These are phyloP conservation scores for Yueomyces sinensis DNA, from an alignment of 805 yeast species.

Conservation along the genomic window DNA sequence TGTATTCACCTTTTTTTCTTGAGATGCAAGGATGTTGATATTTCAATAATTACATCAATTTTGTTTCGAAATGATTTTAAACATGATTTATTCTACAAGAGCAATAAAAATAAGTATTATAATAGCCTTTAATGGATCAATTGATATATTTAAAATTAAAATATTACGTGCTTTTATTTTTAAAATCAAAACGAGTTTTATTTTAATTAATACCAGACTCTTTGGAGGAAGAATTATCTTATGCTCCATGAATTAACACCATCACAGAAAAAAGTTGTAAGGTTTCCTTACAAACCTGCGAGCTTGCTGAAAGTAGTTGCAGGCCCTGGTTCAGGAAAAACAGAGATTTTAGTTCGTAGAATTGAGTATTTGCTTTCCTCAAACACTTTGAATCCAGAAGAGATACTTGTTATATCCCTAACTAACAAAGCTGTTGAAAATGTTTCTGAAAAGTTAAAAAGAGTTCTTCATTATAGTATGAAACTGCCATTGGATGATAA, in stretches of 20 bases:
- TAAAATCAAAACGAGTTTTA: no score
- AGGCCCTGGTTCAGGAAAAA: constrained; percentile 70
- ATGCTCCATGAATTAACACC: constrained; percentile 23
- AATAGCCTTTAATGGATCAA: no score
- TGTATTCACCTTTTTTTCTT: no score
- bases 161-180: no score
- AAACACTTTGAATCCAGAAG: constrained; percentile 31
- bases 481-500: constrained; percentile 1
- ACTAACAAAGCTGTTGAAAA: constrained; percentile 56
- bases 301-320: constrained; percentile 41
- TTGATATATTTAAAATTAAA: no score
- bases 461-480: constrained; percentile 18
- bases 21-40: no score
- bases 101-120: no score
- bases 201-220: no score
- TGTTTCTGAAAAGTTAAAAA: constrained; percentile 22
- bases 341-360: constrained; percentile 42
- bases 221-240: no score
- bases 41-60: no score
- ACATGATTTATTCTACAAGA: no score
- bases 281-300: constrained; percentile 26
- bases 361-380: constrained; percentile 33
- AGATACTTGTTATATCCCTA: constrained; percentile 49
- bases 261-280: constrained; percentile 35
- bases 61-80: no score